Evolutionary conservation across 768 basidiomycete species (phyloP).

Genomic region (Suillus hirtellus): DNA sequence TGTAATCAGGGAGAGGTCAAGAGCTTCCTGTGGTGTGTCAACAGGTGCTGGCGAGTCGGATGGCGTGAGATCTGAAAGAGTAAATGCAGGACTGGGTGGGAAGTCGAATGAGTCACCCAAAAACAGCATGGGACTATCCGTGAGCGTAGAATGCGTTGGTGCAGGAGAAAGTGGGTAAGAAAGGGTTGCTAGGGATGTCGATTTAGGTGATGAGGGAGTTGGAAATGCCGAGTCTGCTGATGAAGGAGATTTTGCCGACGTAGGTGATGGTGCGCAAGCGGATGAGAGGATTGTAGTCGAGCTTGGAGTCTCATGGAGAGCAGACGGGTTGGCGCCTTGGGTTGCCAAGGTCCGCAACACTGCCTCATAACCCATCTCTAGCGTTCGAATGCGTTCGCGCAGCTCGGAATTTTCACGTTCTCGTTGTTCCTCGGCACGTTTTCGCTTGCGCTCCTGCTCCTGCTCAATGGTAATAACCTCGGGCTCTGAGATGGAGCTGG

Average conservation of each 20-base stretch:
- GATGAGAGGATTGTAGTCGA: slow-evolving; percentile 15
- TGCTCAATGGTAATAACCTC: slow-evolving; percentile 26
- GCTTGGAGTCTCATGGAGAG: slow-evolving; percentile 18
- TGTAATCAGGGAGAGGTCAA: slow-evolving; percentile 35
- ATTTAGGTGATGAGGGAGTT: slow-evolving; percentile 24
- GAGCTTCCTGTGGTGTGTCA: slow-evolving; percentile 23
- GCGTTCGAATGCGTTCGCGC: slow-evolving; percentile 71
- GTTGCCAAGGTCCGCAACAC: slow-evolving; percentile 73
- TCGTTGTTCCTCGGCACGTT: slow-evolving; percentile 40
- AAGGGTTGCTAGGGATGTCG: slow-evolving; percentile 32
- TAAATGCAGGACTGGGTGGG: slow-evolving; percentile 39
- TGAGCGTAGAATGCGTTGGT: slow-evolving; percentile 42
- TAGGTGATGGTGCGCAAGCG: slow-evolving; percentile 25
- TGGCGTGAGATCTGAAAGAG: slow-evolving; percentile 38
- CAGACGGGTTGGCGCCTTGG: slow-evolving; percentile 44
- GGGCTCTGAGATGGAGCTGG: slow-evolving; percentile 17
- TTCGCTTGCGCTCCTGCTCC: slow-evolving; percentile 33
- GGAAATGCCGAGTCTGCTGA: slow-evolving; percentile 24
- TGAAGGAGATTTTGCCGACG: slow-evolving; percentile 26
- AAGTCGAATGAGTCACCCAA: slow-evolving; percentile 30
- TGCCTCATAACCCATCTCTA: slow-evolving; percentile 81
- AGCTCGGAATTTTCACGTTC: slow-evolving; percentile 76
- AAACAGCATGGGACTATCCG: slow-evolving; percentile 32
- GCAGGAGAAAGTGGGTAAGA: slow-evolving; percentile 43
- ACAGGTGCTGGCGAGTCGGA: slow-evolving; percentile 32